Evolutionary conservation across 768 basidiomycete genomes (phyloP).

Genomic region (Naganishia randhawae): DNA sequence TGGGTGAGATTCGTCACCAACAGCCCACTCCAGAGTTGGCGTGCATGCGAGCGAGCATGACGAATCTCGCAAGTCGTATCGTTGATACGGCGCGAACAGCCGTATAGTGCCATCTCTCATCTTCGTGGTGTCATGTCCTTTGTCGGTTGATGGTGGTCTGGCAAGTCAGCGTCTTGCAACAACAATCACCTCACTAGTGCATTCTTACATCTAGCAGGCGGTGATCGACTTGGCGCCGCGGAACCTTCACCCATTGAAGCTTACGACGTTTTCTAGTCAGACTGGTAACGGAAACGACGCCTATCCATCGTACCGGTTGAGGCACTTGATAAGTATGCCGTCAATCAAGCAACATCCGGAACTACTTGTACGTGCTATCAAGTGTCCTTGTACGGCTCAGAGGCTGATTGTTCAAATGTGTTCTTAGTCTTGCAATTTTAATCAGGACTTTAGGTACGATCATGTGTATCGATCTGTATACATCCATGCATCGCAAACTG

Average conservation of each 20-base stretch:
- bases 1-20: not conserved
- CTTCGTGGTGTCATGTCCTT: not conserved
- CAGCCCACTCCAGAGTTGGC: not conserved
- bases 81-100: too few relatives aligned
- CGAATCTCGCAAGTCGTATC: too few relatives aligned
- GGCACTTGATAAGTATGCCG: slow-evolving; percentile 34
- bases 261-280: not conserved
- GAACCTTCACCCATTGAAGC: not conserved
- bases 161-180: too few relatives aligned
- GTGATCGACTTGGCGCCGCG: not conserved
- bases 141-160: too few relatives aligned
- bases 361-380: slow-evolving; percentile 41
- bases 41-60: not conserved
- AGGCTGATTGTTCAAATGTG: not conserved
- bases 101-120: not conserved
- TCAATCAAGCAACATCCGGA: slow-evolving; percentile 48
- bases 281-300: not conserved
- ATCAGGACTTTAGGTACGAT: slow-evolving; percentile 94
- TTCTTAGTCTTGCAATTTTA: slow-evolving; percentile 65
- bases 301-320: not conserved
- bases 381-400: not conserved
- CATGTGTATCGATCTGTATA: not conserved
- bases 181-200: not conserved
- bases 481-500: slow-evolving; percentile 17
- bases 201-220: not conserved